phyloP scores from a whole-genome alignment of 176 grass and related monocot species.

The Carex pumila region DNA sequence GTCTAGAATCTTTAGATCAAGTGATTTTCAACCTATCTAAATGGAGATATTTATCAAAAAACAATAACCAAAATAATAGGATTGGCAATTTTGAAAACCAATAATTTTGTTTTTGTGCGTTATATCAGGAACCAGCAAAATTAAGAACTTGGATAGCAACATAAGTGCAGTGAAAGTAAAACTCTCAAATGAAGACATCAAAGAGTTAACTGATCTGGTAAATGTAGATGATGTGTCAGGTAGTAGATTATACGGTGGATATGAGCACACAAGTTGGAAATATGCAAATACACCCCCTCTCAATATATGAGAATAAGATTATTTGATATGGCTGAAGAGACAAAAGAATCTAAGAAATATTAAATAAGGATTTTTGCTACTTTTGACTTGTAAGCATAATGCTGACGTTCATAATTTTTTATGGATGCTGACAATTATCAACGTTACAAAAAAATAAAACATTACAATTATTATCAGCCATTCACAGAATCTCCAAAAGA shows the following conservation, averaged over 20 bases:
- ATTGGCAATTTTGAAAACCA: not conserved
- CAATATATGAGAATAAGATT: not conserved
- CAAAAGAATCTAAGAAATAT: no score
- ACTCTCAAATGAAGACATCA: constrained; percentile 42
- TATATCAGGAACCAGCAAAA: constrained; percentile 55
- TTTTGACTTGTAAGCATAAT: no score
- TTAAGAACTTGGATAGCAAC: constrained; percentile 65
- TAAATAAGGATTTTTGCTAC: no score
- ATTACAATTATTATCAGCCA: no score
- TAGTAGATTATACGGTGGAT: constrained; percentile 26
- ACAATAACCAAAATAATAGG: not conserved
- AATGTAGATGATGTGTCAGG: constrained; percentile 48
- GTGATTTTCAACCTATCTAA: no score
- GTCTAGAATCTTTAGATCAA: no score
- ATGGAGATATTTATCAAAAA: not conserved
- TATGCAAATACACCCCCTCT: constrained; percentile 51
- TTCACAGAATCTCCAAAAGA: no score
- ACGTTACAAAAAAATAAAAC: no score
- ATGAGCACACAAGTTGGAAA: constrained; percentile 28
- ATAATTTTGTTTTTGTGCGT: not conserved
- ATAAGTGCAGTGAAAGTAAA: constrained; percentile 44
- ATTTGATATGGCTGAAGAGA: no score
- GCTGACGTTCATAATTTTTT: no score
- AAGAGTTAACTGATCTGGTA: constrained; percentile 43
- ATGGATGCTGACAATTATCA: no score